phyloP scores from a whole-genome alignment of 441 rosid genomes.

The Aquilaria agallochum region DNA sequence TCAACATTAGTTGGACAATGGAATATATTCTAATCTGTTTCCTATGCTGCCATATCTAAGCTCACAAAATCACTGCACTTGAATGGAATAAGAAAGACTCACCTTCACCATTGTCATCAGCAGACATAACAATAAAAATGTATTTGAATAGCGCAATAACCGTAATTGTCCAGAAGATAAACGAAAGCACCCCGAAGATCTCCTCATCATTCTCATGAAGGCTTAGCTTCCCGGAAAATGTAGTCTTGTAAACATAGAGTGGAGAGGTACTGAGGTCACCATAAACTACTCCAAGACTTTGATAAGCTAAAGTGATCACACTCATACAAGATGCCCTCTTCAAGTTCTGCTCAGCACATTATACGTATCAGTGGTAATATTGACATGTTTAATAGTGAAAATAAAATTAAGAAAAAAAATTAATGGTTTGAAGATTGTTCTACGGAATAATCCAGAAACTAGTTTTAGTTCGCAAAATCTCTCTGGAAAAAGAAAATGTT shows the following conservation, averaged over 20 bases:
- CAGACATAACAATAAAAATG: constrained; percentile 61
- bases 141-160: constrained; percentile 61
- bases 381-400: background rate
- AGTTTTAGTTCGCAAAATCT: background rate
- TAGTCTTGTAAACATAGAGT: constrained; percentile 68
- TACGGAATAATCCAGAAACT: background rate
- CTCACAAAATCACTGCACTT: background rate
- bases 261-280: constrained; percentile 74
- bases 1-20: too few species aligned
- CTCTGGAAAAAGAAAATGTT: background rate
- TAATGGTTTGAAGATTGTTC: background rate
- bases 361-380: background rate
- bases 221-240: constrained; percentile 67
- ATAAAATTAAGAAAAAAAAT: constrained; percentile 3
- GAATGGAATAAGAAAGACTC: constrained; percentile 11
- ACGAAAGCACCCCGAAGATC: constrained; percentile 68
- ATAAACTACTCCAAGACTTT: constrained; percentile 77
- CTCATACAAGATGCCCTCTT: constrained; percentile 48
- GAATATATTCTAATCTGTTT: constrained; percentile 17
- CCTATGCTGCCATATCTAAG: background rate
- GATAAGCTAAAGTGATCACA: constrained; percentile 65
- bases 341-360: constrained; percentile 42
- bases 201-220: constrained; percentile 71
- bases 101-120: constrained; percentile 82
- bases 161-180: constrained; percentile 75